A percentile compares a stretch with the other conserved stretches of the same genome.
These are phyloP conservation scores for Tetrapisispora namnaoensis DNA, from an alignment of 805 yeast species.

Conservation along the genomic window DNA sequence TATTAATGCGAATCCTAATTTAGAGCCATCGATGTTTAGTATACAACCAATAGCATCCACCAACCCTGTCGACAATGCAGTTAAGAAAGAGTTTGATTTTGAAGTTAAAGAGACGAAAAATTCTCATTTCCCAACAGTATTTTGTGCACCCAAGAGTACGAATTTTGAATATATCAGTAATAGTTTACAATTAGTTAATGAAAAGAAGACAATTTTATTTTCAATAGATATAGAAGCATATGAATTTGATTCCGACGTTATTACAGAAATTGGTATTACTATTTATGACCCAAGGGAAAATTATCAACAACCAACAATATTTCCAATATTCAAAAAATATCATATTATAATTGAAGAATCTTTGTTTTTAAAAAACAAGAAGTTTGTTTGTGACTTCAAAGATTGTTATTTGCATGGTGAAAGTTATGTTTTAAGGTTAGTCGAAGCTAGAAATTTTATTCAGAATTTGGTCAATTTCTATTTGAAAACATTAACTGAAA, in stretches of 20 bases:
- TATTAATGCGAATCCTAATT: not conserved
- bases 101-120: constrained; percentile 10
- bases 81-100: constrained; percentile 7
- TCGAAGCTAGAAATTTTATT: constrained; percentile 31
- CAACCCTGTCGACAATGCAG: not conserved
- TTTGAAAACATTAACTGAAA: constrained; percentile 23
- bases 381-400: constrained; percentile 44
- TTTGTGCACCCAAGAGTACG: constrained; percentile 11
- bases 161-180: constrained; percentile 15
- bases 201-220: constrained; percentile 28
- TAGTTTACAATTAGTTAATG: constrained; percentile 11
- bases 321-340: constrained; percentile 34
- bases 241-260: constrained; percentile 34
- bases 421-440: constrained; percentile 33
- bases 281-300: constrained; percentile 46
- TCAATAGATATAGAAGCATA: constrained; percentile 49
- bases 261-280: constrained; percentile 50
- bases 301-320: constrained; percentile 16
- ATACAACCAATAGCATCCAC: not conserved
- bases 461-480: constrained; percentile 37
- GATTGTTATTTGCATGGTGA: constrained; percentile 41
- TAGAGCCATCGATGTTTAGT: not conserved
- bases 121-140: constrained; percentile 18
- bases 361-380: constrained; percentile 36
- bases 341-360: constrained; percentile 39